Evolutionary conservation across 1,139 yeast species (phyloP).

Genomic region (Suhomyces guaymorum): DNA sequence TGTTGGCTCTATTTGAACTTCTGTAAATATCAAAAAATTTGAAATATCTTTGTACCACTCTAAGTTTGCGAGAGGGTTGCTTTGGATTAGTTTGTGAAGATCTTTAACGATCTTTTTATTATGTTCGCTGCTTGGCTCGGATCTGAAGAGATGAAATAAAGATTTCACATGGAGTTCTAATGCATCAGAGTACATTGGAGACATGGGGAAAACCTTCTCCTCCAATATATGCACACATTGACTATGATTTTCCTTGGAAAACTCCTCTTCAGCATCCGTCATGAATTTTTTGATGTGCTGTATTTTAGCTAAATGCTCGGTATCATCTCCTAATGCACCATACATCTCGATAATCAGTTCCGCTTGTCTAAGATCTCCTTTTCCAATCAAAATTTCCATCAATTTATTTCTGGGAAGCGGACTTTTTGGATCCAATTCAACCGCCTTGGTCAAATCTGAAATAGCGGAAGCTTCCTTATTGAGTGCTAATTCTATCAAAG

Average conservation of each 20-base stretch:
- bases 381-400: slow-evolving; percentile 44
- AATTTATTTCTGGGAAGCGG: slow-evolving; percentile 46
- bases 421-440: slow-evolving; percentile 40
- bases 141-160: slow-evolving; percentile 16
- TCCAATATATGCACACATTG: slow-evolving; percentile 26
- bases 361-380: slow-evolving; percentile 38
- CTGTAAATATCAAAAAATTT: slow-evolving; percentile 49
- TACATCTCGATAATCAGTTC: slow-evolving; percentile 9
- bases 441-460: slow-evolving; percentile 45
- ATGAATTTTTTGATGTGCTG: slow-evolving; percentile 21
- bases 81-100: slow-evolving; percentile 28
- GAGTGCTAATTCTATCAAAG: slow-evolving; percentile 52
- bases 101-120: slow-evolving; percentile 26
- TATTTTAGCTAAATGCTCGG: slow-evolving; percentile 19
- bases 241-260: slow-evolving; percentile 19
- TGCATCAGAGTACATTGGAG: slow-evolving; percentile 26
- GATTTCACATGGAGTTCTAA: slow-evolving; percentile 25
- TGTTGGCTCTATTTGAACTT: slow-evolving; percentile 53
- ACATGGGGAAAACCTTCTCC: slow-evolving; percentile 21
- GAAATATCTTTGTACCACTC: slow-evolving; percentile 35
- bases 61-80: slow-evolving; percentile 35
- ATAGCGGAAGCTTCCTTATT: slow-evolving; percentile 51
- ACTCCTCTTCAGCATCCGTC: slow-evolving; percentile 18
- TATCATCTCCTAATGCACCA: slow-evolving; percentile 12
- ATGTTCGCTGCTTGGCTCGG: slow-evolving; percentile 9